Evolutionary conservation across 495 filamentous ascomycete genomes (phyloP).

Genomic region (Xylaria acuta): DNA sequence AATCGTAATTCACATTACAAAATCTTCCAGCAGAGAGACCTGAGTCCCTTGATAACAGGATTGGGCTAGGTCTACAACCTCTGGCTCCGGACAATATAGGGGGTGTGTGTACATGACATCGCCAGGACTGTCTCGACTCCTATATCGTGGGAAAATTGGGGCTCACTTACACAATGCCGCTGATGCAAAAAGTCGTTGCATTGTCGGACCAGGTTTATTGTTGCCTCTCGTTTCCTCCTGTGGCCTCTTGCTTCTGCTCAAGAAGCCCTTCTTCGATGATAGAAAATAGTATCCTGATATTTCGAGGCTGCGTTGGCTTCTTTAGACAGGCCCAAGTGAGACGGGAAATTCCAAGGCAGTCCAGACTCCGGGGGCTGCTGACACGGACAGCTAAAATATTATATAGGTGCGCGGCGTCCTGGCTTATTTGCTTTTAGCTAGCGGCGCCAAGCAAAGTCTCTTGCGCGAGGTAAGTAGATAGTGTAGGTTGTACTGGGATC

Average conservation of each 20-base stretch:
- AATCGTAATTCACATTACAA: neutral
- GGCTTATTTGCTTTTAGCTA: slow-evolving; percentile 11
- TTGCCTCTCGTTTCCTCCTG: neutral
- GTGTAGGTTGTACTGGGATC: neutral
- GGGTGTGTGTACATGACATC: neutral
- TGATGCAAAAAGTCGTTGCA: slow-evolving; percentile 17
- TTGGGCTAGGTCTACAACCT: neutral
- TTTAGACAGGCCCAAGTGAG: neutral
- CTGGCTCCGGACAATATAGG: neutral
- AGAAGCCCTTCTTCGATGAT: neutral
- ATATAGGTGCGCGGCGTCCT: neutral
- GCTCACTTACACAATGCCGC: slow-evolving; percentile 36
- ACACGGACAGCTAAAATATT: slow-evolving; percentile 7
- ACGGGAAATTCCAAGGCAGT: slow-evolving; percentile 16
- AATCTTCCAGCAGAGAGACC: too few species aligned
- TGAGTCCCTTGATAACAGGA: neutral
- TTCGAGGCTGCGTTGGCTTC: neutral
- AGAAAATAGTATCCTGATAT: neutral
- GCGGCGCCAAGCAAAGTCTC: slow-evolving; percentile 21
- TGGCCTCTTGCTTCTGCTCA: neutral
- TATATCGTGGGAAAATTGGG: neutral
- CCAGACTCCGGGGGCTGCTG: slow-evolving; percentile 11
- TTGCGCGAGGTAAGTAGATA: neutral
- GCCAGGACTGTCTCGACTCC: neutral
- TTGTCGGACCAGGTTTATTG: neutral